Evolutionary conservation across 345 rosid genomes (phyloP).

Genomic region (Cardamine resedifolia): DNA sequence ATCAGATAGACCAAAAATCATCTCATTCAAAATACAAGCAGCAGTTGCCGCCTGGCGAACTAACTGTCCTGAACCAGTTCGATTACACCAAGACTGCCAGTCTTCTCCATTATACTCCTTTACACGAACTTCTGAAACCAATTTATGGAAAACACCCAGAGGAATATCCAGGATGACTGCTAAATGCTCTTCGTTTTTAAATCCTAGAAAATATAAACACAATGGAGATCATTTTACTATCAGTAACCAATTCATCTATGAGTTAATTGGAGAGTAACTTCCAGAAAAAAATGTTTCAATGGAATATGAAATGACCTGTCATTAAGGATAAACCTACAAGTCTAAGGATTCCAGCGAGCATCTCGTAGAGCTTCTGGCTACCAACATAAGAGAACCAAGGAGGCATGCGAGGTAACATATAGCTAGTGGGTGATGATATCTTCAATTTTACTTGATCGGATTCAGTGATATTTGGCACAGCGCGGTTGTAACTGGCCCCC

Average conservation of each 20-base stretch:
- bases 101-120: constrained; percentile 64
- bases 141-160: constrained; percentile 53
- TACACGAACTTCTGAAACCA: constrained; percentile 71
- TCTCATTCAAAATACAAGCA: constrained; percentile 80
- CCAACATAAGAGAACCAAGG: constrained; percentile 86
- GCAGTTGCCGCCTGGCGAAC: constrained; percentile 83
- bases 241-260: constrained; percentile 32
- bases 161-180: constrained; percentile 77
- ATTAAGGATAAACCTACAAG: constrained; percentile 79
- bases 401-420: constrained; percentile 69
- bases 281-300: constrained; percentile 23
- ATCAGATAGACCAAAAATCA: constrained; percentile 80
- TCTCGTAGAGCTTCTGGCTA: constrained; percentile 63
- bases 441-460: constrained; percentile 41
- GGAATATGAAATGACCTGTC: constrained; percentile 66
- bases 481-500: constrained; percentile 28
- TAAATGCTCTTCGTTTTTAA: constrained; percentile 55
- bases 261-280: constrained; percentile 7
- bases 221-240: constrained; percentile 25
- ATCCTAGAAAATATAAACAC: constrained; percentile 55
- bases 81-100: constrained; percentile 81
- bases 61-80: constrained; percentile 75
- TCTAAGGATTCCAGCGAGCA: constrained; percentile 82
- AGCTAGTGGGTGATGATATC: constrained; percentile 38
- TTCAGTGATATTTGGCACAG: constrained; percentile 36